These are phyloP conservation scores for Coelastrella sp. DNA, from an alignment of 139 green algal genomes.

Conservation along the genomic window DNA sequence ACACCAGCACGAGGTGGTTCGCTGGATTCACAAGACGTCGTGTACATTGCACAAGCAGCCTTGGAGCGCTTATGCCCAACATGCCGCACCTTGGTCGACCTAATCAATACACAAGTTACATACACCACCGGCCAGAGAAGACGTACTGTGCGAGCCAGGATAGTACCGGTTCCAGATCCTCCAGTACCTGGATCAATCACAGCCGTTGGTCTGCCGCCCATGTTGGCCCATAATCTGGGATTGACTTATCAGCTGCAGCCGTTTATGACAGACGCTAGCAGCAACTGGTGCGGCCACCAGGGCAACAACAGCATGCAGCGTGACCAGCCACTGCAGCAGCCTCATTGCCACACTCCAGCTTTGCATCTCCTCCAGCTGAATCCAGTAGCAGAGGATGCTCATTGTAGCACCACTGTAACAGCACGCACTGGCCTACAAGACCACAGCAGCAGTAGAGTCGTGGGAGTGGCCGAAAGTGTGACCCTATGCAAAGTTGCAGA, in stretches of 20 bases:
- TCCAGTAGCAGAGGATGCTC: not conserved
- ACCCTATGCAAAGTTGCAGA: conserved; percentile 42
- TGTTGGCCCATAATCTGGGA: conserved; percentile 63
- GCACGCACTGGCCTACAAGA: not conserved
- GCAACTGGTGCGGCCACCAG: not conserved
- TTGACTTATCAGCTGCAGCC: conserved; percentile 51
- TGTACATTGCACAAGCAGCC: conserved; percentile 1
- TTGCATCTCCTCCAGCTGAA: not conserved
- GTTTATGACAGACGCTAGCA: conserved; percentile 34
- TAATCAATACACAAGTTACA: not conserved
- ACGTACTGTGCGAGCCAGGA: not conserved
- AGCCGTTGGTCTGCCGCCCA: conserved; percentile 45
- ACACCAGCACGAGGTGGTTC: not conserved
- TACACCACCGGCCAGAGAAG: not conserved
- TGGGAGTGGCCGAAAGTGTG: not conserved
- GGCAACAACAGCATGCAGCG: not conserved
- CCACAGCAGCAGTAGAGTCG: conserved; percentile 22
- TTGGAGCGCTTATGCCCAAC: not conserved
- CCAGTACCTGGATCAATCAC: not conserved
- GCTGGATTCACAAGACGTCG: not conserved
- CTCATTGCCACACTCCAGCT: not conserved
- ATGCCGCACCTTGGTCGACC: conserved; percentile 10
- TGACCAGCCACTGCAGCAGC: not conserved
- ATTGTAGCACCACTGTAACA: not conserved
- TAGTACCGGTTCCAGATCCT: not conserved